Conservation (phyloP, 108 stramenopile genomes). For the Tribonema minus region DNA sequence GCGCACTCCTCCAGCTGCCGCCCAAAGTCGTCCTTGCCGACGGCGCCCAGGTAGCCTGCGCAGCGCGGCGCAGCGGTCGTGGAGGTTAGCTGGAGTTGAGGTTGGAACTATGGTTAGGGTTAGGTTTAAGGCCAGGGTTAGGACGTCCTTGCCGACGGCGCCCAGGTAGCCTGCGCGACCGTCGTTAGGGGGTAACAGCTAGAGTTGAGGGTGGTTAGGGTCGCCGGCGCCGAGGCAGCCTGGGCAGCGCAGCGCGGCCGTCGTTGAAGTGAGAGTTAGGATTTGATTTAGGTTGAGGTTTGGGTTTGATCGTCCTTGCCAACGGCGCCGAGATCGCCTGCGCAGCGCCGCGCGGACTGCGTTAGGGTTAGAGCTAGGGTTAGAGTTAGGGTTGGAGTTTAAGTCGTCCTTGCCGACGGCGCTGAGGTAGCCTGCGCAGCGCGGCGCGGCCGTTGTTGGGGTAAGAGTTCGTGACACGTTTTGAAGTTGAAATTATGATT, state of each 20-base stretch:
- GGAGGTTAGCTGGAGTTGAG: neutral
- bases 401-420: conserved; percentile 86
- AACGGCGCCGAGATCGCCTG: too few species aligned
- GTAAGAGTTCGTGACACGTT: neutral
- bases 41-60: conserved; percentile 86
- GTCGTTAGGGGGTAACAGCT: neutral
- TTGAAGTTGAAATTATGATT: neutral
- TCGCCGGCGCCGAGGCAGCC: too few species aligned
- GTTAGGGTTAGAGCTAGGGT: too few species aligned
- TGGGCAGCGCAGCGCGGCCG: too few species aligned
- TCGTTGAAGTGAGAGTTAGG: too few species aligned
- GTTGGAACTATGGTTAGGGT: neutral
- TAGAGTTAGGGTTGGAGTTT: too few species aligned
- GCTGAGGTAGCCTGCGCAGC: conserved; percentile 79
- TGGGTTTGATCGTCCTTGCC: conserved; percentile 48
- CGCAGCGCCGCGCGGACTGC: too few species aligned
- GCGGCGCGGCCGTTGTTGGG: too few species aligned
- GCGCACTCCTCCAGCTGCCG: conserved; percentile 77
- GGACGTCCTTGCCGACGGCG: conserved; percentile 32
- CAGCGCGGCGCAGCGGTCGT: conserved; percentile 31
- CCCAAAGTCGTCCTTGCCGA: conserved; percentile 85
- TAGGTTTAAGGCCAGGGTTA: conserved; percentile 9
- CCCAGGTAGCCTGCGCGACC: conserved; percentile 67
- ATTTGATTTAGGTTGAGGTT: neutral
- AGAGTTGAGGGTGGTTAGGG: neutral